These are phyloP conservation scores for Suhomyces coccinellae DNA, from an alignment of 1,139 yeast genomes.

Conservation along the genomic window DNA sequence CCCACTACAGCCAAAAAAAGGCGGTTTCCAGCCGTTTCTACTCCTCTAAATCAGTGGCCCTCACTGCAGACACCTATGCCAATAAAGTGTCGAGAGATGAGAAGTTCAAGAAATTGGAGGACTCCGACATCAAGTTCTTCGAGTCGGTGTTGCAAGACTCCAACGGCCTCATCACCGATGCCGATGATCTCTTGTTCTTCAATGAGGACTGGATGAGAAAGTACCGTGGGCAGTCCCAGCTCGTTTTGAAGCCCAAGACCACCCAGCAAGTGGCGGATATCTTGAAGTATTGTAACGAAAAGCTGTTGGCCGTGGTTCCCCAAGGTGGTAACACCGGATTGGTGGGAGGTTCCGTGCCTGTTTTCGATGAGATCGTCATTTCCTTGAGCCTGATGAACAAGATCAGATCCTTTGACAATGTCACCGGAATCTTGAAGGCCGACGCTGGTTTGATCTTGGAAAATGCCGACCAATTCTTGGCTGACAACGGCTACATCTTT, in stretches of 20 bases:
- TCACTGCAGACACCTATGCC: constrained; percentile 67
- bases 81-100: constrained; percentile 49
- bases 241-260: constrained; percentile 83
- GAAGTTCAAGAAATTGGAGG: constrained; percentile 47
- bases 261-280: constrained; percentile 78
- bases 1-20: background rate
- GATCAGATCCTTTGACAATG: constrained; percentile 76
- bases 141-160: constrained; percentile 53
- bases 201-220: constrained; percentile 98
- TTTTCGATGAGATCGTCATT: constrained; percentile 85
- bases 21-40: constrained; percentile 12
- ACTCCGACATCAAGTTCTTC: constrained; percentile 64
- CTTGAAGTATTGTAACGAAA: constrained; percentile 77
- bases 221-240: constrained; percentile 80
- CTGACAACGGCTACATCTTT: constrained; percentile 83
- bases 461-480: constrained; percentile 75
- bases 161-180: constrained; percentile 50
- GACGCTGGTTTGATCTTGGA: constrained; percentile 93
- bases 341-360: constrained; percentile 93
- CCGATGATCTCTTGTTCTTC: constrained; percentile 66
- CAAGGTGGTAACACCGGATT: constrained; percentile 98
- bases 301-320: constrained; percentile 83
- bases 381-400: constrained; percentile 72
- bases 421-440: constrained; percentile 81
- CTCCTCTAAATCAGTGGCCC: constrained; percentile 47